Evolutionary conservation across 768 basidiomycete genomes (phyloP), one percentile per base, ranked within the genome.

Genomic region (Atractiella rhizophila): DNA sequence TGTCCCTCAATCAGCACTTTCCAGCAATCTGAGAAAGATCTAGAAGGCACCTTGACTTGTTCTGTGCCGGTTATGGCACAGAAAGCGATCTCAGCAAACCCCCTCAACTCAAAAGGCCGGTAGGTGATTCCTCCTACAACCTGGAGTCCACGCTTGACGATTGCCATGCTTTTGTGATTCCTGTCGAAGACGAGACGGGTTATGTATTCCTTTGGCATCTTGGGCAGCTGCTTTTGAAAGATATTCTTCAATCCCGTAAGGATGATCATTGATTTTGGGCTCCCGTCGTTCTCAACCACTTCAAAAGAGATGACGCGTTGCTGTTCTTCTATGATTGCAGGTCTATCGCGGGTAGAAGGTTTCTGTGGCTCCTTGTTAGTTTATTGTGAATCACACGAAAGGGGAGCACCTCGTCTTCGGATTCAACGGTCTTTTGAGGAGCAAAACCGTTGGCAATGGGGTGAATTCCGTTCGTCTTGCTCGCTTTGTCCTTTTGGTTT

Each of bases 131-230:
- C 91, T 19, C 86, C 88, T 2, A 94, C 88, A 31, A 96, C 88
- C 54, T 86, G 86, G 59, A 72, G 75, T 0, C 91, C 91, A 20
- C 75, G 68, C 60, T 94, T 94, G 55, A 91, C 74, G 54, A 98
- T 91, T 2, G 85, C 91, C 39, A 98, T 68, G 26, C 71, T 70
- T 54, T 76, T 76, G n/a, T 88, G 91, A 54, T 83, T 91, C 28
- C 66, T 63, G 56, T 96, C 91, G 50, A 80, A 80, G 1, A 94
- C 88, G 21, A 96, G 68, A 19, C 91, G 71, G 4, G 91, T 81
- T 50, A 98, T 96, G 56, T 98, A 98, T 56, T 96, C 91, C 53
- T 83, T 67, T 11, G 91, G 91, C 91, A 98, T 96, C 60, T 94
- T 94, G 6, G 91, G 91, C 2, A 98, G 62, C 58, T 98, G 91